These are phyloP conservation scores for Malus asiatica DNA, from an alignment of 306 rosid species.

Conservation along the genomic window DNA sequence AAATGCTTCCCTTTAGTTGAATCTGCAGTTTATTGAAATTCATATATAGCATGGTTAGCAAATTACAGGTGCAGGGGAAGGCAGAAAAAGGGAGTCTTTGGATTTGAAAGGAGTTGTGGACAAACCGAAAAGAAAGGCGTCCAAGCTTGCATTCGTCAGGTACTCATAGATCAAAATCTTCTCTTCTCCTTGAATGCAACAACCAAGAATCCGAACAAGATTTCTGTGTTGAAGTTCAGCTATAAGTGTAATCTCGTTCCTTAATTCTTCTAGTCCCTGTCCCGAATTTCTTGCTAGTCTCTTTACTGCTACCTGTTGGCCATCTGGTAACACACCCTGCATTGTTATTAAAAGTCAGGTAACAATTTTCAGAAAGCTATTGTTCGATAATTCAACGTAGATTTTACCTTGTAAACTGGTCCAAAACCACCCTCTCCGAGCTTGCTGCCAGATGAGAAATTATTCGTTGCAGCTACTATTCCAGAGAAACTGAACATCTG, in stretches of 20 bases:
- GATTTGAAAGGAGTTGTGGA: neutral
- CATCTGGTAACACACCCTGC: conserved; percentile 8
- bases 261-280: conserved; percentile 12
- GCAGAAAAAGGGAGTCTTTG: neutral
- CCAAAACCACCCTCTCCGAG: conserved; percentile 18
- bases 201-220: conserved; percentile 14
- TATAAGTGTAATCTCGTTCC: conserved; percentile 8
- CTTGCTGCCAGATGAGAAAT: neutral
- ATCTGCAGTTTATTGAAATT: neutral
- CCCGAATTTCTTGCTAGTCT: conserved; percentile 10
- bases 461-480: neutral
- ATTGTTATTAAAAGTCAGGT: neutral
- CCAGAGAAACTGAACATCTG: conserved; percentile 5
- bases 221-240: conserved; percentile 16
- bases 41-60: neutral
- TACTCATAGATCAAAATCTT: conserved; percentile 11
- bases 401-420: neutral
- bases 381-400: neutral
- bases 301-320: conserved; percentile 9
- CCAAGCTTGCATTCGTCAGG: conserved; percentile 13
- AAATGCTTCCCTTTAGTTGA: neutral
- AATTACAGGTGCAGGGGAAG: neutral
- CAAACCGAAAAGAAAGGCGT: neutral
- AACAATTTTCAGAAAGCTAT: no score
- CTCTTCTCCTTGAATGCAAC: conserved; percentile 5